phyloP scores from a whole-genome alignment of 129 eudicot genomes.

The Silybum marianum region DNA sequence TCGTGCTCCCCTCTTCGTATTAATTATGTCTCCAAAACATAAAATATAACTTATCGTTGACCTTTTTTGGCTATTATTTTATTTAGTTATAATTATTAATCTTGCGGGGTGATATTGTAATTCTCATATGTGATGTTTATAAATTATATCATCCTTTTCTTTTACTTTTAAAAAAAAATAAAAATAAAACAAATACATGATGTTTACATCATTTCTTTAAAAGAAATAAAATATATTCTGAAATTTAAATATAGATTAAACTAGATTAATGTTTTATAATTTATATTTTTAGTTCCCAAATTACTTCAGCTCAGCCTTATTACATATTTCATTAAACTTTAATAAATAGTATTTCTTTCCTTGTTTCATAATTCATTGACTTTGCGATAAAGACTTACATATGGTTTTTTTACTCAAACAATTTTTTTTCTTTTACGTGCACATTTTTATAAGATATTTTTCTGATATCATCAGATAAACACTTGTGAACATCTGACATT shows the following conservation, averaged over 20 bases:
- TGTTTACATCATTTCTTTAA: not conserved
- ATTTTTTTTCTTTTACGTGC: not conserved
- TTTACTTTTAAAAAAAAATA: not conserved
- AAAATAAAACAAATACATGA: not conserved
- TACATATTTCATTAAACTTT: not conserved
- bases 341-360: not conserved
- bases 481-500: not conserved
- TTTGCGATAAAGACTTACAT: not conserved
- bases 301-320: not conserved
- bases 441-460: not conserved
- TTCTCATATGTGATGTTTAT: not conserved
- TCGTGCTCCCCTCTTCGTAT: slow-evolving; percentile 4
- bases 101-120: not conserved
- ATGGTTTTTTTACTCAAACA: not conserved
- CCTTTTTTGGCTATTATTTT: not conserved
- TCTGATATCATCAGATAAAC: not conserved
- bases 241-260: not conserved
- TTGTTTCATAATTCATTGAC: not conserved
- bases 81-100: not conserved
- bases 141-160: not conserved
- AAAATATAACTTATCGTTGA: not conserved
- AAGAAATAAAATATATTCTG: not conserved
- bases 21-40: not conserved
- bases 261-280: not conserved
- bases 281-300: not conserved